A percentile compares a stretch with the other conserved stretches of the same genome.
Conservation (phyloP, 2,329 filamentous ascomycete genomes). For the Fusarium pseudonygamai region DNA sequence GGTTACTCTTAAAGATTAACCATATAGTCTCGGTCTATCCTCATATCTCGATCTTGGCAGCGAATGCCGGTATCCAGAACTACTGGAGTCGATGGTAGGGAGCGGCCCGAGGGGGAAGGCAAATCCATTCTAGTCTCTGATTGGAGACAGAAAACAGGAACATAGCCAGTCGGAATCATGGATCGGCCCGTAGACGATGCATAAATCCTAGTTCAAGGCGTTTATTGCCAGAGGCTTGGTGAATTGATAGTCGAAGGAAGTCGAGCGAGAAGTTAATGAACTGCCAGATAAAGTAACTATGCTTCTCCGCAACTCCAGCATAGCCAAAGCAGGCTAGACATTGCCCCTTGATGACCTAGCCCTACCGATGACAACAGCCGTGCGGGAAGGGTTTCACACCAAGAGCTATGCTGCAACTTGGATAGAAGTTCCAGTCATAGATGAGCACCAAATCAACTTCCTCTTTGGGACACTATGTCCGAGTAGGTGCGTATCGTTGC, state of each 20-base stretch:
- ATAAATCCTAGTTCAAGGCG: conserved; percentile 16
- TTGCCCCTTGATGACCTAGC: conserved; percentile 14
- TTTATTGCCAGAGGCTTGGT: not conserved
- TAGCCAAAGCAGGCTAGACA: not conserved
- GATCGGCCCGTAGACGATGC: conserved; percentile 26
- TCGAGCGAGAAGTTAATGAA: not conserved
- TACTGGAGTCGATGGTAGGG: not conserved
- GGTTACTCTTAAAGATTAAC: not conserved
- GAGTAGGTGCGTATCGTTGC: conserved; percentile 23
- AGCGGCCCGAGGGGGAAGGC: not conserved
- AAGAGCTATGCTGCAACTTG: not conserved
- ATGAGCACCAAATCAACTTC: conserved; percentile 30
- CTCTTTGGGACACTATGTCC: conserved; percentile 32
- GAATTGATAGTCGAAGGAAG: not conserved
- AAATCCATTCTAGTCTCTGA: not conserved
- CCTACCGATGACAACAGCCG: conserved; percentile 14
- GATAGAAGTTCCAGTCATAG: not conserved
- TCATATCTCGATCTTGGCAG: not conserved
- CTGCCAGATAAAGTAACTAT: conserved; percentile 11
- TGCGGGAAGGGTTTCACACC: conserved; percentile 4
- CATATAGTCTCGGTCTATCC: not conserved
- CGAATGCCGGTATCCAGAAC: not conserved
- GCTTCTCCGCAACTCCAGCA: conserved; percentile 11
- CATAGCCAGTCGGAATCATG: conserved; percentile 16
- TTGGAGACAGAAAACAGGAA: conserved; percentile 16